Conservation (phyloP, 257 asterid genomes). For the Nicotiana knightiana region DNA sequence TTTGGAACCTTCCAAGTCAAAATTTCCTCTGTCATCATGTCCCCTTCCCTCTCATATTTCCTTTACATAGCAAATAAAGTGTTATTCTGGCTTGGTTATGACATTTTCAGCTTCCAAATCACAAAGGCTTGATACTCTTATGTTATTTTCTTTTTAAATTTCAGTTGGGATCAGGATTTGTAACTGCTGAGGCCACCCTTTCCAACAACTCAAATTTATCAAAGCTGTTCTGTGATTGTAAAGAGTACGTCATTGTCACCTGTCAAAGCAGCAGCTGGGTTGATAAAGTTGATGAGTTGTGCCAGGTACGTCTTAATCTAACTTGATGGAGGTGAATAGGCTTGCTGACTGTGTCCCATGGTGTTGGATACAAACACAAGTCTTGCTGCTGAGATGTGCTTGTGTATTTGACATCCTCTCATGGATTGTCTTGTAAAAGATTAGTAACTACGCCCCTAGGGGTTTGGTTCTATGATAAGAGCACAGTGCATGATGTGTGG, state of each 20-base stretch:
- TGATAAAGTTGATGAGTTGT: slow-evolving; percentile 78
- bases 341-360: background rate
- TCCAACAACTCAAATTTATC: slow-evolving; percentile 51
- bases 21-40: background rate
- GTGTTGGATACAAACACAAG: background rate
- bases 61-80: background rate
- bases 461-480: background rate
- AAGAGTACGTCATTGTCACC: slow-evolving; percentile 54
- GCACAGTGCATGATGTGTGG: background rate
- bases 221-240: slow-evolving; percentile 65
- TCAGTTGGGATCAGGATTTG: slow-evolving; percentile 87
- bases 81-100: background rate
- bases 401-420: background rate
- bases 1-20: background rate
- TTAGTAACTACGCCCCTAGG: background rate
- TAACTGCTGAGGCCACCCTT: slow-evolving; percentile 68
- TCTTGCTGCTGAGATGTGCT: background rate
- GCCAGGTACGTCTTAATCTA: slow-evolving; percentile 58
- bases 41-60: background rate
- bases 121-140: background rate
- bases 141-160: slow-evolving; percentile 7
- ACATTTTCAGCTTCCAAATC: background rate
- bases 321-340: background rate
- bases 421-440: background rate
- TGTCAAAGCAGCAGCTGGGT: slow-evolving; percentile 60